Conservation (phyloP, 805 yeast species). For the Candida ficus region DNA sequence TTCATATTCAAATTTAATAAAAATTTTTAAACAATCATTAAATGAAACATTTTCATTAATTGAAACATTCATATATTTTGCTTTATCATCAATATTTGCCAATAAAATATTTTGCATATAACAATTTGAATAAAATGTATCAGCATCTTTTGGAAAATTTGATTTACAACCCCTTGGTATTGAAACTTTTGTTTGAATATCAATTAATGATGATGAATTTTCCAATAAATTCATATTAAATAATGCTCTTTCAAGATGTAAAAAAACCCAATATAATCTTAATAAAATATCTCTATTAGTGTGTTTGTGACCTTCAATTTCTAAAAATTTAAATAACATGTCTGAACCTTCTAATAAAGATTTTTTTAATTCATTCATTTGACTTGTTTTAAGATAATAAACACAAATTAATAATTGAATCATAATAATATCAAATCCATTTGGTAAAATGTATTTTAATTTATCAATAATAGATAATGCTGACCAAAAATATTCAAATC, state of each 20-base stretch:
- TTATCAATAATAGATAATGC: slow-evolving; percentile 2
- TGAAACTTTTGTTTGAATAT: not conserved
- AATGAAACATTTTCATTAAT: not conserved
- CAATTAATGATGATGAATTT: not conserved
- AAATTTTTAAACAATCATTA: slow-evolving; percentile 1
- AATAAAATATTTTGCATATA: slow-evolving; percentile 4
- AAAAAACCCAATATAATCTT: slow-evolving; percentile 4
- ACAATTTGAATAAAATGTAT: slow-evolving; percentile 5
- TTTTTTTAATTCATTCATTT: slow-evolving; percentile 1
- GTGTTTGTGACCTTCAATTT: slow-evolving; percentile 3
- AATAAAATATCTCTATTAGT: slow-evolving; percentile 3
- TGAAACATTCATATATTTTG: not conserved
- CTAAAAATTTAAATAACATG: slow-evolving; percentile 1
- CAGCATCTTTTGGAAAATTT: slow-evolving; percentile 5
- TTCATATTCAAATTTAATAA: slow-evolving; percentile 4
- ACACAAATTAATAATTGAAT: slow-evolving; percentile 2
- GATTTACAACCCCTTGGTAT: slow-evolving; percentile 5
- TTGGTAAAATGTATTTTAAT: not conserved
- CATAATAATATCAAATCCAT: slow-evolving; percentile 1
- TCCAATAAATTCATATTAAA: not conserved
- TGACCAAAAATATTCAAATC: slow-evolving; percentile 6
- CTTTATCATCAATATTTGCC: slow-evolving; percentile 6
- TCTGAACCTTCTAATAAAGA: slow-evolving; percentile 3
- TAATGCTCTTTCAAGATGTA: slow-evolving; percentile 1
- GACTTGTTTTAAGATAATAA: slow-evolving; percentile 2